Conservation (phyloP, 768 basidiomycete species). For the Serpula lacrymans region DNA sequence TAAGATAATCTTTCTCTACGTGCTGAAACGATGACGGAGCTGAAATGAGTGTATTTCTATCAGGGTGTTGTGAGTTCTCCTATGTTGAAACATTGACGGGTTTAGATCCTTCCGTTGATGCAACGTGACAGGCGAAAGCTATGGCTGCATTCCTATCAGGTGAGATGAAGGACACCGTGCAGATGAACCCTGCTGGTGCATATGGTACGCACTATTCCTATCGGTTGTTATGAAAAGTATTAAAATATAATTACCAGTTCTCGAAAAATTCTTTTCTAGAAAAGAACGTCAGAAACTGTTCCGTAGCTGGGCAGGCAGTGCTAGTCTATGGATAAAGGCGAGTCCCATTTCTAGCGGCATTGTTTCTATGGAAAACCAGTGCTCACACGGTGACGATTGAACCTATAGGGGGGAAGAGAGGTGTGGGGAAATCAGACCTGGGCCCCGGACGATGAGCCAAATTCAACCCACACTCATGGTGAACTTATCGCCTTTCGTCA, state of each 20-base stretch:
- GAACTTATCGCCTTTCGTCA: constrained; percentile 78
- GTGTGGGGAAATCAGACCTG: constrained; percentile 77
- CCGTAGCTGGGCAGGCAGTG: constrained; percentile 92
- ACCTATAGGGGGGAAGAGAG: constrained; percentile 65
- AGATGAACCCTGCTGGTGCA: constrained; percentile 77
- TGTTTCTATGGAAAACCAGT: background rate
- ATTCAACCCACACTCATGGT: constrained; percentile 65
- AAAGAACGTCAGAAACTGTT: constrained; percentile 87
- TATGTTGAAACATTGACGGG: background rate
- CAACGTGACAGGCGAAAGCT: constrained; percentile 82
- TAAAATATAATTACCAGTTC: constrained; percentile 49
- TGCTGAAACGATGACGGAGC: background rate
- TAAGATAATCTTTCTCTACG: constrained; percentile 28
- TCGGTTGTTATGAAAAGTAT: background rate
- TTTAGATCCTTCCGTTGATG: background rate
- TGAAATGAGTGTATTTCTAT: constrained; percentile 2
- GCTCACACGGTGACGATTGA: background rate
- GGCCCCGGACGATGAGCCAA: constrained; percentile 75
- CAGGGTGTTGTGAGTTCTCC: constrained; percentile 67
- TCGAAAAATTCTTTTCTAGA: constrained; percentile 87
- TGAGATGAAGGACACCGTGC: constrained; percentile 93
- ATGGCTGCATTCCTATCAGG: constrained; percentile 95
- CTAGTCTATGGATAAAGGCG: constrained; percentile 92
- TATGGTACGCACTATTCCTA: constrained; percentile 46
- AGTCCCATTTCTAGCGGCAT: background rate